These are phyloP conservation scores for Solanum sparsipilum DNA, from an alignment of 257 asterid genomes.

Conservation along the genomic window DNA sequence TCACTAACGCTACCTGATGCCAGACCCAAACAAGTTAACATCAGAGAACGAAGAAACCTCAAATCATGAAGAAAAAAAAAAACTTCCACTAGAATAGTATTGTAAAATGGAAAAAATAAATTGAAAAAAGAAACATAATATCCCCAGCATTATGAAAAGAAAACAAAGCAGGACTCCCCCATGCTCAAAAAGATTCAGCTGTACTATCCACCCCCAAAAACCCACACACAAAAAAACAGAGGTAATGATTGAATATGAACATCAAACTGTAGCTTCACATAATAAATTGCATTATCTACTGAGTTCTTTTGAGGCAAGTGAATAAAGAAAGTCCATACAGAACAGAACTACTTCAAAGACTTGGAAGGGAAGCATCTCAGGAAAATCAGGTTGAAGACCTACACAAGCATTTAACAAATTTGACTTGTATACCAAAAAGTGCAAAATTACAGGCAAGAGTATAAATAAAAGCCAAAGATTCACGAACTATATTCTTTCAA, in stretches of 20 bases:
- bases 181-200: not conserved
- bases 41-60: not conserved
- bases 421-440: not conserved
- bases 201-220: not conserved
- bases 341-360: not conserved
- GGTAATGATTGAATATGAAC: not conserved
- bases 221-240: not conserved
- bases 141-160: not conserved
- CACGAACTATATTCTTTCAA: not conserved
- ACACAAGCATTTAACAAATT: not conserved
- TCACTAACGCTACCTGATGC: constrained; percentile 81
- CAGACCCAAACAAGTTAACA: constrained; percentile 2
- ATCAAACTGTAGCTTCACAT: not conserved
- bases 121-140: not conserved
- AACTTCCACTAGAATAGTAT: not conserved
- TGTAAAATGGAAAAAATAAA: not conserved
- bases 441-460: not conserved
- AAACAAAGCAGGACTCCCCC: not conserved
- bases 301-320: not conserved
- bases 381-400: not conserved
- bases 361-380: not conserved
- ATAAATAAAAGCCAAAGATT: not conserved
- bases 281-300: not conserved
- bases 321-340: not conserved
- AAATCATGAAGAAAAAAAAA: not conserved